These are phyloP conservation scores for Sphaerostilbella broomeana DNA, from an alignment of 2,329 filamentous ascomycete genomes.

Conservation along the genomic window DNA sequence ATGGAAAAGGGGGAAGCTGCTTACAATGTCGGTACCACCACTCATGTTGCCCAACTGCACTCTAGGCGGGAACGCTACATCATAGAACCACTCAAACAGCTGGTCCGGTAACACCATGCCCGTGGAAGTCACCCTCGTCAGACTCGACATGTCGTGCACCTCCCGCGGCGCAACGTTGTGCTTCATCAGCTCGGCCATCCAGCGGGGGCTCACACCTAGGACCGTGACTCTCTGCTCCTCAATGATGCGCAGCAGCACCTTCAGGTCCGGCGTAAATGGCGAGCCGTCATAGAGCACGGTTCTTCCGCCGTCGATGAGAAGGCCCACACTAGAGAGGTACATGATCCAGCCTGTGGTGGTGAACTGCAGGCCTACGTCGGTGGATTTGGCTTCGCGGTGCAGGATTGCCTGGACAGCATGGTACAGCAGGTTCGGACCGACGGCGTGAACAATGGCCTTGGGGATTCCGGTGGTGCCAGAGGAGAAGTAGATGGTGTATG, in stretches of 20 bases:
- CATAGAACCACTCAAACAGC: constrained; percentile 73
- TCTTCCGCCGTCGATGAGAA: constrained; percentile 53
- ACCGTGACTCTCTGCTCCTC: constrained; percentile 61
- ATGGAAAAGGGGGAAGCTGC: constrained; percentile 16
- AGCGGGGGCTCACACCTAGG: constrained; percentile 69
- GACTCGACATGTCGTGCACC: constrained; percentile 53
- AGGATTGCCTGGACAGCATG: constrained; percentile 51
- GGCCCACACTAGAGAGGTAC: constrained; percentile 60
- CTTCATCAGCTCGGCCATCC: constrained; percentile 66
- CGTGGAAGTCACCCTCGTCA: constrained; percentile 61
- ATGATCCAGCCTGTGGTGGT: constrained; percentile 83
- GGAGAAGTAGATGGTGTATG: constrained; percentile 71
- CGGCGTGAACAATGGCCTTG: constrained; percentile 78
- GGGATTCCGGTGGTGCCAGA: constrained; percentile 77
- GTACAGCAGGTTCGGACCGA: constrained; percentile 55
- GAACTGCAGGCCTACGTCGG: constrained; percentile 46
- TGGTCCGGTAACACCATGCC: constrained; percentile 77
- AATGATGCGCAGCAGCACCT: constrained; percentile 55
- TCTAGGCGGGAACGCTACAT: constrained; percentile 58
- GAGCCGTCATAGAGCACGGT: constrained; percentile 76
- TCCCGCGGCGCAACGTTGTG: constrained; percentile 54
- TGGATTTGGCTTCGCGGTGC: constrained; percentile 36
- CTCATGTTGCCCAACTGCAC: constrained; percentile 68
- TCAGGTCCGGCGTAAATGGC: constrained; percentile 65
- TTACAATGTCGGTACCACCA: constrained; percentile 69